phyloP scores from a whole-genome alignment of 2,329 filamentous ascomycete genomes.

The Magnaporthiopsis poae region DNA sequence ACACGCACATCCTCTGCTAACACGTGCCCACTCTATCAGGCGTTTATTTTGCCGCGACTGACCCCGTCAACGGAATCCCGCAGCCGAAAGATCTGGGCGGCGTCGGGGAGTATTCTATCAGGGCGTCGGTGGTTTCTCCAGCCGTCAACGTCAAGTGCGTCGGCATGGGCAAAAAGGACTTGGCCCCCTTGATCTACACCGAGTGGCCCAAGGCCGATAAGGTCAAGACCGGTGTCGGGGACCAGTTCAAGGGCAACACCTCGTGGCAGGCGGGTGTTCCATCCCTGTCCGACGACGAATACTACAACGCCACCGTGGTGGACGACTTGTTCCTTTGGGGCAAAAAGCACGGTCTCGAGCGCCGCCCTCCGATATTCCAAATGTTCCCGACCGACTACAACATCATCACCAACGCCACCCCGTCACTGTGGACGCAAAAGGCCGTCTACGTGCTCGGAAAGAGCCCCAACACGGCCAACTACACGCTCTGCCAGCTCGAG shows the following conservation, averaged over 20 bases:
- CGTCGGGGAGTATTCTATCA: slow-evolving; percentile 57
- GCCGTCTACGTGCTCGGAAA: slow-evolving; percentile 60
- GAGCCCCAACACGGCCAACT: slow-evolving; percentile 30
- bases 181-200: slow-evolving; percentile 55
- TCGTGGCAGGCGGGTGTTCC: slow-evolving; percentile 33
- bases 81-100: slow-evolving; percentile 58
- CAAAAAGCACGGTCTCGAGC: slow-evolving; percentile 25
- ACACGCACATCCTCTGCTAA: neutral
- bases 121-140: slow-evolving; percentile 61
- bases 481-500: slow-evolving; percentile 58
- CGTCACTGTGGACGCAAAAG: slow-evolving; percentile 27
- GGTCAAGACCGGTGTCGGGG: slow-evolving; percentile 23
- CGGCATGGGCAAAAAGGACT: slow-evolving; percentile 49
- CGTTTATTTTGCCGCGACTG: slow-evolving; percentile 53
- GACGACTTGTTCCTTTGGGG: slow-evolving; percentile 66
- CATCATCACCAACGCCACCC: slow-evolving; percentile 50
- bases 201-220: slow-evolving; percentile 41
- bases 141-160: slow-evolving; percentile 64
- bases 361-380: slow-evolving; percentile 44
- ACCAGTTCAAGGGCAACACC: slow-evolving; percentile 23
- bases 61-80: slow-evolving; percentile 53
- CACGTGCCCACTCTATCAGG: slow-evolving; percentile 20
- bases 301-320: slow-evolving; percentile 47
- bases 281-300: slow-evolving; percentile 23
- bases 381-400: slow-evolving; percentile 53